Evolutionary conservation across 2,329 filamentous ascomycete species (phyloP).

Genomic region (Monosporascus sp.): DNA sequence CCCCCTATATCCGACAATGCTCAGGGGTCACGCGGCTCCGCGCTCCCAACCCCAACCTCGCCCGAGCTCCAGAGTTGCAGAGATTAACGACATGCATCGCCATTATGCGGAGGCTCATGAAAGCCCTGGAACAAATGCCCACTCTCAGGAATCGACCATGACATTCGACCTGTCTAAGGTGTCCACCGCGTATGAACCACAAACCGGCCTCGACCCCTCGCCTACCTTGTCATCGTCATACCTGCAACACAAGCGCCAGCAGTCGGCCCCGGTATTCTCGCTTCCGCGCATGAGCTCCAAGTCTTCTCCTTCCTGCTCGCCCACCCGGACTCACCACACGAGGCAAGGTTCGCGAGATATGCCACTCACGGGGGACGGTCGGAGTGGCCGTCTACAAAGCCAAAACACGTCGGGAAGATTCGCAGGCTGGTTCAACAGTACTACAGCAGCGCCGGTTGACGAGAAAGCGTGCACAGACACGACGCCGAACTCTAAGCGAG

Average conservation of each 20-base stretch:
- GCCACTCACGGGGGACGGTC: constrained; percentile 38
- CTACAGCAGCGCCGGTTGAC: constrained; percentile 19
- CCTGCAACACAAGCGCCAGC: constrained; percentile 23
- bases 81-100: constrained; percentile 7
- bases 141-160: constrained; percentile 12
- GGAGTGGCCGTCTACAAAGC: constrained; percentile 4
- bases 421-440: constrained; percentile 28
- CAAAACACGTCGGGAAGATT: constrained; percentile 16
- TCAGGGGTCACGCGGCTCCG: constrained; percentile 13
- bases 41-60: constrained; percentile 5
- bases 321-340: constrained; percentile 8
- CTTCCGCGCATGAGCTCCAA: constrained; percentile 4
- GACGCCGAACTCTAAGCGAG: constrained; percentile 26
- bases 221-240: constrained; percentile 3
- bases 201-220: constrained; percentile 4
- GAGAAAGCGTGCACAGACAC: constrained; percentile 24
- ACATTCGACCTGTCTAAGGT: constrained; percentile 18
- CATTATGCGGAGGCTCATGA: constrained; percentile 5
- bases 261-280: constrained; percentile 16
- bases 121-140: constrained; percentile 6
- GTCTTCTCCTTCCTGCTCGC: constrained; percentile 9
- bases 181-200: constrained; percentile 10
- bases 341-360: constrained; percentile 29
- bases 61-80: constrained; percentile 2
- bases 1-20: constrained; percentile 16